Percentiles rank a stretch among this genome's conserved stretches.
Conservation (phyloP, 352 stramenopile genomes). For the Blastocystis sp. region DNA sequence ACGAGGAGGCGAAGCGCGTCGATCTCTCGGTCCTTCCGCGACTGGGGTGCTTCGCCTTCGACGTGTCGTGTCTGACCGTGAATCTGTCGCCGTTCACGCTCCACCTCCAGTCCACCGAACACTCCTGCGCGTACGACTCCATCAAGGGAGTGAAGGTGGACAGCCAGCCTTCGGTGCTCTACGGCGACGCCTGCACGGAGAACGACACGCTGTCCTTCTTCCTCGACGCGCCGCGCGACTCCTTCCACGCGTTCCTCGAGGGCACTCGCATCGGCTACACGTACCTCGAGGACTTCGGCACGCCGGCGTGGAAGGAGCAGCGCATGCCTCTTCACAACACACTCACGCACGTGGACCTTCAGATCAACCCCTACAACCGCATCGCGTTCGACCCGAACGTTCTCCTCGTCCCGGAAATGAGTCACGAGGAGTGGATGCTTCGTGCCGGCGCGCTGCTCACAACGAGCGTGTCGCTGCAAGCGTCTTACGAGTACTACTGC, state of each 20-base stretch:
- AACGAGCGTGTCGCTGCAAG: background rate
- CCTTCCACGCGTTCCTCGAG: slow-evolving; percentile 21
- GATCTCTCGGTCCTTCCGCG: background rate
- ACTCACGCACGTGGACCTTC: background rate
- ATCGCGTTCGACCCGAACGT: background rate
- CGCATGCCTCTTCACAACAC: background rate
- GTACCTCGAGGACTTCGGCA: slow-evolving; percentile 30
- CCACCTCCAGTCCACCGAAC: background rate
- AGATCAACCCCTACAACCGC: background rate
- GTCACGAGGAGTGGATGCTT: background rate
- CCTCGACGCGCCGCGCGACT: background rate
- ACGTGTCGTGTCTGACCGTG: background rate
- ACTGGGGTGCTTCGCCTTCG: background rate
- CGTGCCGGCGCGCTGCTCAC: background rate
- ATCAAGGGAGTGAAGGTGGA: background rate
- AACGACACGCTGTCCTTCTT: background rate
- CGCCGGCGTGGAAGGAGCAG: background rate
- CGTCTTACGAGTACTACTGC: background rate
- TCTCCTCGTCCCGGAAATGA: background rate
- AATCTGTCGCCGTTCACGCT: slow-evolving; percentile 29
- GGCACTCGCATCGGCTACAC: background rate
- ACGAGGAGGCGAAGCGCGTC: background rate
- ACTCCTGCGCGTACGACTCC: background rate
- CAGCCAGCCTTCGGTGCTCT: background rate
- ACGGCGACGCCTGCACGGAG: background rate